Base-by-base conservation (phyloP, 2,329 filamentous ascomycete genomes). In the Ascomycota sp. region DNA sequence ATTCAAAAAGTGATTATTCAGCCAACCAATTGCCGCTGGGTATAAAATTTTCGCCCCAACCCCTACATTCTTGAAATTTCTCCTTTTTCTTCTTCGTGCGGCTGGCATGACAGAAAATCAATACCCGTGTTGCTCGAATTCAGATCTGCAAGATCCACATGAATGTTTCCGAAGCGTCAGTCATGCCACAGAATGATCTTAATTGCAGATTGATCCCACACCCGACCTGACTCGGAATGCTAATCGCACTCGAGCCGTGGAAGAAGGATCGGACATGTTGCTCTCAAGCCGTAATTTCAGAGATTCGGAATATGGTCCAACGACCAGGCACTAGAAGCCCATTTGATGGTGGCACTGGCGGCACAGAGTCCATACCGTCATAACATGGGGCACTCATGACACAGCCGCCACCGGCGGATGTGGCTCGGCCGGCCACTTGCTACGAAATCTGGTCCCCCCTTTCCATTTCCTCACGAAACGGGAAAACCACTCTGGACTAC, bases 111-210 rank as follows among this genome's bases (percentile, higher is more conserved):
- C 66, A 57, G 56, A 50, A 57, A 63, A 60, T 56, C 59, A 50
- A 68, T 68, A 66, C 69, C 75, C 75, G 71, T 79, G 75, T 83
- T 83, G 75, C 76, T 77, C 74, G 67, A 63, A 62, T 73, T 60
- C 59, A 48, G 49, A 40, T 50, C 47, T 43, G 53, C 56, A 71
- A n/a, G n/a, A n/a, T n/a, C n/a, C n/a, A n/a, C n/a, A n/a, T 63
- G 61, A 59, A 64, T 59, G 38, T 39, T 38, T 38, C 56, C 55
- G 53, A 43, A 71, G 76, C 74, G 77, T 83, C 77, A 72, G 68
- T 76, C 69, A 65, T 69, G 73, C 70, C 74, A 65, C 67, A 85
- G 77, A 80, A 49, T 36, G 56, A 76, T 57, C 56, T 65, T 63
- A 78, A 86, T 86, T 83, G 76, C 76, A 80, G 59, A 52, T 61